Conservation (phyloP, 257 asterid genomes). For the Solanum tacnaense region DNA sequence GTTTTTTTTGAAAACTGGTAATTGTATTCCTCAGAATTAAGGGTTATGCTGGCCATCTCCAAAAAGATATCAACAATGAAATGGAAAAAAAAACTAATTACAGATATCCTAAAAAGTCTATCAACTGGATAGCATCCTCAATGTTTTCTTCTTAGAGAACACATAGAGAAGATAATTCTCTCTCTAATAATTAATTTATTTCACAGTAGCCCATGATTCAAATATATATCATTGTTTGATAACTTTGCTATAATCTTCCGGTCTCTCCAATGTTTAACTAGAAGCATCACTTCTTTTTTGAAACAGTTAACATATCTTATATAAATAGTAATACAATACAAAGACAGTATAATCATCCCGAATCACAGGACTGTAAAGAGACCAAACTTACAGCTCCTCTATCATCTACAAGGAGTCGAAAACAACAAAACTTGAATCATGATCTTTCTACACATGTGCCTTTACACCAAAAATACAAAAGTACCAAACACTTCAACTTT, state of each 20-base stretch:
- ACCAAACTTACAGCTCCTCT: neutral
- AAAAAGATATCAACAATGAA: neutral
- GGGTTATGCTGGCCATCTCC: neutral
- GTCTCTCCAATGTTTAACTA: neutral
- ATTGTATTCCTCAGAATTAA: neutral
- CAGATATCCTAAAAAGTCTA: neutral
- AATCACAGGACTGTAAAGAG: neutral
- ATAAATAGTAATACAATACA: neutral
- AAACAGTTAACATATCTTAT: neutral
- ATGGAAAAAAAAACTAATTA: neutral
- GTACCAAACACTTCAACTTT: neutral
- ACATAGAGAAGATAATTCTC: neutral
- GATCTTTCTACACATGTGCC: neutral
- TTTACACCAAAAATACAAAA: neutral
- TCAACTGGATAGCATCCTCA: neutral
- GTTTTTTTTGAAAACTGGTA: neutral
- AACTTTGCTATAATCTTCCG: neutral
- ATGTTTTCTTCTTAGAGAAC: neutral
- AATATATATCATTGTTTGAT: neutral
- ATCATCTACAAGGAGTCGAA: neutral
- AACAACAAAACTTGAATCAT: neutral
- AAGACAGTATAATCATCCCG: neutral
- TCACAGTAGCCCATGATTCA: neutral
- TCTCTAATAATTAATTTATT: neutral
- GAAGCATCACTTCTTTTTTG: neutral